Conservation (phyloP, 1,139 yeast genomes). For the Hansenula anomala region DNA sequence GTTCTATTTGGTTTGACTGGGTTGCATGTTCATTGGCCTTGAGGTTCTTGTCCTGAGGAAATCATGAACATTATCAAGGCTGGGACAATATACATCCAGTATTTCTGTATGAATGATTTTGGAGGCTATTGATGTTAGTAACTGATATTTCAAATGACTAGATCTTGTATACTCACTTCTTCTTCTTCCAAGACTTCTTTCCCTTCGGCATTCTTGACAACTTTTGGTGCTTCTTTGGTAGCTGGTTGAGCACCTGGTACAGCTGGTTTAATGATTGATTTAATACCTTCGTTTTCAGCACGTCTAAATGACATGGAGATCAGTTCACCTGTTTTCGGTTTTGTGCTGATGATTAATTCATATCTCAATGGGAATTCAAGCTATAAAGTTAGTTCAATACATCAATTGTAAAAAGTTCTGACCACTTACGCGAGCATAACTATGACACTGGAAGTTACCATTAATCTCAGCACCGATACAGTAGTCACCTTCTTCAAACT, state of each 20-base stretch:
- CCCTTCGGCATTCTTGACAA: neutral
- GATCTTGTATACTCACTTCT: conserved; percentile 1
- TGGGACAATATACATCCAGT: conserved; percentile 28
- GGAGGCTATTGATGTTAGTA: conserved; percentile 3
- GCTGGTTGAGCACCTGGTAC: conserved; percentile 8
- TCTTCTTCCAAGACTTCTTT: conserved; percentile 2
- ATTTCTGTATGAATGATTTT: conserved; percentile 25
- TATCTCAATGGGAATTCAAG: conserved; percentile 8
- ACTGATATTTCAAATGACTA: too few species aligned
- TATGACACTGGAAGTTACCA: conserved; percentile 14
- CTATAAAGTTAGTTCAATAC: neutral
- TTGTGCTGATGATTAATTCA: conserved; percentile 7
- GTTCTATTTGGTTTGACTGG: too few species aligned
- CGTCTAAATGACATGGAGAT: conserved; percentile 6
- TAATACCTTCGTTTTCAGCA: conserved; percentile 6
- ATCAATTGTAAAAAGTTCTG: neutral
- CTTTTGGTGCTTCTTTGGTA: conserved; percentile 2
- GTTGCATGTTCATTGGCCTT: too few species aligned
- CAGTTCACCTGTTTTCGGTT: conserved; percentile 11
- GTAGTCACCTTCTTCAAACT: conserved; percentile 8
- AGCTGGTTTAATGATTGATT: conserved; percentile 5
- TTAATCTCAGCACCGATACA: conserved; percentile 17
- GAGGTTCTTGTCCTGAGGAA: neutral
- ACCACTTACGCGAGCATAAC: conserved; percentile 1
- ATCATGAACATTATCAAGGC: conserved; percentile 12